A percentile compares a stretch with the other conserved stretches of the same genome.
phyloP scores from a whole-genome alignment of 176 grass and related monocot species.

The Themeda triandra region DNA sequence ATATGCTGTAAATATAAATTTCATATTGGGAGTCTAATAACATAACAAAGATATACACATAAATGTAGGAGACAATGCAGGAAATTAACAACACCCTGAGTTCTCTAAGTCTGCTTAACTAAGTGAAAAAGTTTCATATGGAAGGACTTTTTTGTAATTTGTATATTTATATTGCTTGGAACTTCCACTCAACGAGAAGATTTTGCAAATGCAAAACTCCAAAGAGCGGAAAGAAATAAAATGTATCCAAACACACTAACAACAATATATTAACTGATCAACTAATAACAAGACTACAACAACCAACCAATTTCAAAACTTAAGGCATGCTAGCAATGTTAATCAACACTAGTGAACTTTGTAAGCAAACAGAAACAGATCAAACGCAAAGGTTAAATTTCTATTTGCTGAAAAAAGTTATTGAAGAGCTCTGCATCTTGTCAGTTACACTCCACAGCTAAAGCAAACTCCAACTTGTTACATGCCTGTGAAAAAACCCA shows the following conservation, averaged over 20 bases:
- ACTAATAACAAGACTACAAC: not conserved
- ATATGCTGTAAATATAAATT: not conserved
- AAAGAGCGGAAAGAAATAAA: not conserved
- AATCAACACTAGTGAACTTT: not conserved
- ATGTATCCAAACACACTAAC: not conserved
- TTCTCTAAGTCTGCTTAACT: not conserved
- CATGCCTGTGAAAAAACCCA: conserved; percentile 51
- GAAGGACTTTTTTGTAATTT: conserved; percentile 7
- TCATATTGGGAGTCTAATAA: conserved; percentile 10
- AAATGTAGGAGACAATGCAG: not conserved
- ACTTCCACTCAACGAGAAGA: not conserved
- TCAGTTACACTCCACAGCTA: conserved; percentile 23
- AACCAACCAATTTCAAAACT: conserved; percentile 8
- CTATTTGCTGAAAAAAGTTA: not conserved
- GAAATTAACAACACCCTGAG: not conserved
- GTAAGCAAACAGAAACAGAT: not conserved
- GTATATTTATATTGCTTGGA: not conserved
- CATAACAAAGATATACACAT: not conserved
- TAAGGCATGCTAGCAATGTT: conserved; percentile 10
- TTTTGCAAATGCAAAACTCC: conserved; percentile 2
- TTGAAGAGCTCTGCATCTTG: conserved; percentile 15
- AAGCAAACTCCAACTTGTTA: conserved; percentile 32
- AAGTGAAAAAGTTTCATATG: not conserved
- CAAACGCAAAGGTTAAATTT: not conserved
- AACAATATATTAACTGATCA: not conserved